phyloP scores from a whole-genome alignment of 768 basidiomycete species.

The Russula ochroleuca region DNA sequence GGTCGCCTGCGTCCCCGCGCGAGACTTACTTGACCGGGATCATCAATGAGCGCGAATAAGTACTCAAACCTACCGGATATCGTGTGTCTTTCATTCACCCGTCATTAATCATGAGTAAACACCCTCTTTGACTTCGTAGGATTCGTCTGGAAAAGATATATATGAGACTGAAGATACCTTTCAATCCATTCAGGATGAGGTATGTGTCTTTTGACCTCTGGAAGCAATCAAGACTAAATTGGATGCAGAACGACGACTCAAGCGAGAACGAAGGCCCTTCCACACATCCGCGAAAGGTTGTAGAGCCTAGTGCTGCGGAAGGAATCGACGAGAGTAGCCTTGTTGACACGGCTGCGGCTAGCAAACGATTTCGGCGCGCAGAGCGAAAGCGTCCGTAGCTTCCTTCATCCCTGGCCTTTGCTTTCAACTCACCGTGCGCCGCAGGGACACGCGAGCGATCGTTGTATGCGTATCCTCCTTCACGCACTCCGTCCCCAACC shows the following conservation, averaged over 20 bases:
- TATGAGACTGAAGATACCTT: slow-evolving; percentile 87
- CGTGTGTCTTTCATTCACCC: slow-evolving; percentile 42
- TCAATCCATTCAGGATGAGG: slow-evolving; percentile 49
- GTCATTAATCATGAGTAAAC: not conserved
- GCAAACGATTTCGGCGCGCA: slow-evolving; percentile 63
- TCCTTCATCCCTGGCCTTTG: not conserved
- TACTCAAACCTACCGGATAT: slow-evolving; percentile 92
- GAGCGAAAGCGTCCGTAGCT: slow-evolving; percentile 49
- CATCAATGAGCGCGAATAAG: slow-evolving; percentile 45
- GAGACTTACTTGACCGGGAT: not conserved
- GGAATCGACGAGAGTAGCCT: slow-evolving; percentile 67
- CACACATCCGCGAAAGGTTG: slow-evolving; percentile 40
- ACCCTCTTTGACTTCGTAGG: slow-evolving; percentile 44
- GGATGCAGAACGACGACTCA: slow-evolving; percentile 49
- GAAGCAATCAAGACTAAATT: not conserved
- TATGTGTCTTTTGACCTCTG: slow-evolving; percentile 35
- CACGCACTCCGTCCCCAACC: slow-evolving; percentile 49
- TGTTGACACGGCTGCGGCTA: slow-evolving; percentile 63
- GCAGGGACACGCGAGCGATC: slow-evolving; percentile 41
- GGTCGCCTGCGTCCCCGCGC: not conserved
- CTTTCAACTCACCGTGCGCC: slow-evolving; percentile 37
- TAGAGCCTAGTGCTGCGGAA: slow-evolving; percentile 45
- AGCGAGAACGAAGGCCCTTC: slow-evolving; percentile 61
- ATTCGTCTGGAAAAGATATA: slow-evolving; percentile 77
- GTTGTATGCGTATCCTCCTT: slow-evolving; percentile 67